Conservation (phyloP, 108 stramenopile genomes). For the Bacterosira constricta region DNA sequence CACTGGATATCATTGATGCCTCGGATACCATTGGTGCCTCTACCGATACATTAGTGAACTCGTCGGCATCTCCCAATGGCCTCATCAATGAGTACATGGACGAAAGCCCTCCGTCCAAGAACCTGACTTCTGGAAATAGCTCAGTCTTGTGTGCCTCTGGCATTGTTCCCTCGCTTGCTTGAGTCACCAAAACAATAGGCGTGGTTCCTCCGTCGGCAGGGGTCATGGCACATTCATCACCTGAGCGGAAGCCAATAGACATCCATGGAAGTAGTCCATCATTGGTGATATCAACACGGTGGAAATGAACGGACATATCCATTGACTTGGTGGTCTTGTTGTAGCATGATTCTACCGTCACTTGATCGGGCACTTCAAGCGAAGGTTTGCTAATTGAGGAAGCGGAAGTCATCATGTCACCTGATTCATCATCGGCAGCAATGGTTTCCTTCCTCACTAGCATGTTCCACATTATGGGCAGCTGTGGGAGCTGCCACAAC, state of each 20-base stretch:
- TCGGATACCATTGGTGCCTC: constrained; percentile 14
- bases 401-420: no score
- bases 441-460: no score
- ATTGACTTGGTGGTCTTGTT: constrained; percentile 32
- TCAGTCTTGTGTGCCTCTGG: constrained; percentile 21
- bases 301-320: constrained; percentile 34
- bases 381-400: no score
- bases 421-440: no score
- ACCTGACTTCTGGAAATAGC: constrained; percentile 26
- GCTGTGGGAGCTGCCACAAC: no score
- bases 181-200: constrained; percentile 33
- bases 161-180: background rate
- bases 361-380: background rate
- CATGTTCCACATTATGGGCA: no score
- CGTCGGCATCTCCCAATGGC: constrained; percentile 23
- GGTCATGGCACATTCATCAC: constrained; percentile 47
- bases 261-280: constrained; percentile 48
- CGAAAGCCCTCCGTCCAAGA: constrained; percentile 9
- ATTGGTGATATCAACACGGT: constrained; percentile 22
- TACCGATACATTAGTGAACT: constrained; percentile 22
- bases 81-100: constrained; percentile 34
- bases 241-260: constrained; percentile 35
- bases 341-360: constrained; percentile 43
- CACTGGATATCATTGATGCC: no score
- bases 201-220: constrained; percentile 39